Percentiles rank a stretch among this genome's conserved stretches.
These are phyloP conservation scores for Pestalotiopsis sp. DNA, from an alignment of 2,329 filamentous ascomycete genomes.

Conservation along the genomic window DNA sequence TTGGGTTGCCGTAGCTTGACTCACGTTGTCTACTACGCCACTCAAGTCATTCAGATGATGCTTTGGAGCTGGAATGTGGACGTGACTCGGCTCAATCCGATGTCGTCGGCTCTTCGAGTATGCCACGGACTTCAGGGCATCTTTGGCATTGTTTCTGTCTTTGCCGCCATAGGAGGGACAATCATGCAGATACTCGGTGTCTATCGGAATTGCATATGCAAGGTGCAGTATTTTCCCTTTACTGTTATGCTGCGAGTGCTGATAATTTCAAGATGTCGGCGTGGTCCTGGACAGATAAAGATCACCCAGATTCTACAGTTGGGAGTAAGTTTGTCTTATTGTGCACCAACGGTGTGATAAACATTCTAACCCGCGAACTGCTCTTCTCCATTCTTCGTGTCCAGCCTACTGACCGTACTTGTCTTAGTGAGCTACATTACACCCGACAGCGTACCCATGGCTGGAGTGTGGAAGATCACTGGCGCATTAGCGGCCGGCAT, in stretches of 20 bases:
- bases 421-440: neutral
- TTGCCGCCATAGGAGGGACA: neutral
- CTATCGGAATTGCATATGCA: conserved; percentile 6
- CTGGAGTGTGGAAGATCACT: neutral
- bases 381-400: neutral
- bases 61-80: conserved; percentile 23
- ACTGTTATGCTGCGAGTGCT: neutral
- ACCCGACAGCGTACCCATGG: neutral
- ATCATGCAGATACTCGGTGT: conserved; percentile 6
- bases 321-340: neutral
- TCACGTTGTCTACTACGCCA: conserved; percentile 35
- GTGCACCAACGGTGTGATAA: neutral
- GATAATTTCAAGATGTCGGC: neutral
- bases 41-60: conserved; percentile 32
- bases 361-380: neutral
- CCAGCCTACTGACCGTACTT: neutral
- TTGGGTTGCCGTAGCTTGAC: conserved; percentile 36
- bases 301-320: neutral
- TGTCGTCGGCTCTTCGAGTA: neutral
- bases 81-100: neutral
- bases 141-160: neutral
- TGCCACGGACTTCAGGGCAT: neutral
- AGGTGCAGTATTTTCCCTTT: neutral
- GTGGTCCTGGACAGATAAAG: neutral
- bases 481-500: neutral